Evolutionary conservation across 768 basidiomycete genomes (phyloP).

Genomic region (Tricholomella constricta): DNA sequence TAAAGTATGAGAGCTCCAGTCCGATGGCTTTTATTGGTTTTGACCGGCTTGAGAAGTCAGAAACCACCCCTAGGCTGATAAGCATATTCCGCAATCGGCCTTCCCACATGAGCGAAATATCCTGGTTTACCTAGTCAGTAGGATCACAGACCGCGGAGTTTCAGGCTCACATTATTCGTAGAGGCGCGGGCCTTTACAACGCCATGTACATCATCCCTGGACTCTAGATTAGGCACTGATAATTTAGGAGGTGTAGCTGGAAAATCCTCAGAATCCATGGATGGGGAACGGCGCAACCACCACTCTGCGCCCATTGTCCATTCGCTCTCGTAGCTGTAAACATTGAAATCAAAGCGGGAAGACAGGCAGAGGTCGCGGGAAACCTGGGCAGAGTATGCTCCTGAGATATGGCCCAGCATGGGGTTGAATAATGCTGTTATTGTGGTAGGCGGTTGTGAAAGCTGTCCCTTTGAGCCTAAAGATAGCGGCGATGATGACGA

Average conservation of each 20-base stretch:
- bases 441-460: conserved; percentile 87
- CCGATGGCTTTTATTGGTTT: conserved; percentile 90
- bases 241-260: conserved; percentile 2
- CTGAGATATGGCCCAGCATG: conserved; percentile 91
- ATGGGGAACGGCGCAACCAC: conserved; percentile 76
- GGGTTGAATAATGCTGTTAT: conserved; percentile 95
- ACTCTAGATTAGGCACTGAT: conserved; percentile 14
- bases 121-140: conserved; percentile 43
- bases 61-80: conserved; percentile 88
- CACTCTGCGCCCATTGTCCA: conserved; percentile 95
- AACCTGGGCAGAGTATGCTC: conserved; percentile 88
- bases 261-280: conserved; percentile 26
- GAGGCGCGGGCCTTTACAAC: conserved; percentile 91
- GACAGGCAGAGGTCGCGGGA: conserved; percentile 84
- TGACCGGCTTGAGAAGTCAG: conserved; percentile 80
- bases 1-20: conserved; percentile 93
- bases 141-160: neutral
- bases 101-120: conserved; percentile 92
- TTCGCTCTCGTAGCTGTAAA: conserved; percentile 96
- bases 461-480: conserved; percentile 32
- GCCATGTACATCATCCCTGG: conserved; percentile 56
- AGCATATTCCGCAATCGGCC: conserved; percentile 88
- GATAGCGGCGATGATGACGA: conserved; percentile 38
- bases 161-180: conserved; percentile 69
- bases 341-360: conserved; percentile 93